Evolutionary conservation across 2,329 filamentous ascomycete species (phyloP).

Genomic region (Fusarium chlamydosporum): DNA sequence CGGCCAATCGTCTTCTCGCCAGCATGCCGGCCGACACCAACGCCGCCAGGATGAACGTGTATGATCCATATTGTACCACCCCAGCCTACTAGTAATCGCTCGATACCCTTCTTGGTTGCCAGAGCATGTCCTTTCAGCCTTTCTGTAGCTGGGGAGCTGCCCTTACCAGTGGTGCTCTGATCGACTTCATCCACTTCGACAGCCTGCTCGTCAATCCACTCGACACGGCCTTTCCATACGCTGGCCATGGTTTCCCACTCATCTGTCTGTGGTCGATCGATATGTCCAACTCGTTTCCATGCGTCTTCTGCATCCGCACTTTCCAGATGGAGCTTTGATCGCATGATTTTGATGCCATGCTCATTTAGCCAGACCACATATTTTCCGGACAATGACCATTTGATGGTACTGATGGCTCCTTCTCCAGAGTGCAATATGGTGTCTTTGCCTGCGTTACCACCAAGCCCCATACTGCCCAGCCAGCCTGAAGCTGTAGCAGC

Average conservation of each 20-base stretch:
- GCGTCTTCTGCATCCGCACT: conserved; percentile 82
- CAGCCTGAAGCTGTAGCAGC: conserved; percentile 89
- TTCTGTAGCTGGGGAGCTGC: conserved; percentile 61
- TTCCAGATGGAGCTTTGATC: conserved; percentile 86
- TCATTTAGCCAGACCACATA: conserved; percentile 98
- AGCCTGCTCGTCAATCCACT: conserved; percentile 91
- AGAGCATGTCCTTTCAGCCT: conserved; percentile 65
- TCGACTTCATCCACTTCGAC: conserved; percentile 79
- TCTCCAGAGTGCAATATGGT: conserved; percentile 91
- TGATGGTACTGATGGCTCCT: conserved; percentile 89
- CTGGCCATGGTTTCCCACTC: conserved; percentile 97
- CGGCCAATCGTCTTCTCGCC: conserved; percentile 81
- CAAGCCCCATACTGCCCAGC: conserved; percentile 89
- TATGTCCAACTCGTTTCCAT: conserved; percentile 95
- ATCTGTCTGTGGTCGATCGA: conserved; percentile 86
- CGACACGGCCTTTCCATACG: conserved; percentile 91
- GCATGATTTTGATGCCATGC: conserved; percentile 97
- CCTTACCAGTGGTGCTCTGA: conserved; percentile 55
- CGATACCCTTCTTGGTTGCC: conserved; percentile 67
- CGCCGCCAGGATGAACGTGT: conserved; percentile 84
- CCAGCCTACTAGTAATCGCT: conserved; percentile 94
- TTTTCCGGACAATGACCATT: conserved; percentile 93
- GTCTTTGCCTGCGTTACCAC: conserved; percentile 84
- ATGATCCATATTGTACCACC: conserved; percentile 97
- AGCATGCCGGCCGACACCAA: conserved; percentile 74